Base-by-base conservation (phyloP, 257 asterid genomes). In the Primulina eburnea region DNA sequence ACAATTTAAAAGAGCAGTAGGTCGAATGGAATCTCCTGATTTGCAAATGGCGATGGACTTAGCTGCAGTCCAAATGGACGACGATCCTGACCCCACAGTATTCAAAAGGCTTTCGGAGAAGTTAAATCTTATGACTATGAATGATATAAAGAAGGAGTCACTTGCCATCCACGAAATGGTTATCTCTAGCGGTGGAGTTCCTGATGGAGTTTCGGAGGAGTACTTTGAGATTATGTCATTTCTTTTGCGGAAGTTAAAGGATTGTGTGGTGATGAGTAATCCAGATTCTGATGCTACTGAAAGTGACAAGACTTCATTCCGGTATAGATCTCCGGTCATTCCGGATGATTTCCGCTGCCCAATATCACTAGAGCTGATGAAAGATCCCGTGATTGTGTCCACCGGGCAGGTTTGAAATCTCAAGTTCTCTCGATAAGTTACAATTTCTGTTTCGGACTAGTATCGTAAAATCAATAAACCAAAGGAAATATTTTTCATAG, bases 311-410 rank as follows among this genome's bases (percentile, higher is more conserved):
- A 76, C 71, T 73, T 74, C 85, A 33, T 67, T 84, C 32, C 88
- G 78, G 83, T 96, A 88, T 77, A 78, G 97, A 73, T 89, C 97
- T 72, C 97, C 97, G 0, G 89, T 94, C 57, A 89, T 94, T 67
- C 99, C 99, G 0, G 97, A 90, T 76, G 97, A 94, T 76, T 94
- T 94, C 65, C 96, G 99, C 18, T 94, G 99, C 70, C 97, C 99
- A 7, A 89, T 94, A 76, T 94, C 99, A 0, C 95, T 94, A 8
- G 99, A 94, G 85, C 84, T 94, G 85, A 94, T 94, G 99, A 90
- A 89, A 76, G 99, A 94, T 80, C 99, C 99, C 17, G 99, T 94
- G 8, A 94, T 91, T 75, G 99, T 94, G 66, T 94, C 99, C 32
- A 91, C 99, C 9, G 99, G 99, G 40, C 99, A 94, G 97, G 99